These are phyloP conservation scores for Aspergillus ochraceoroseus DNA, from an alignment of 2,329 filamentous ascomycete genomes.

Conservation along the genomic window DNA sequence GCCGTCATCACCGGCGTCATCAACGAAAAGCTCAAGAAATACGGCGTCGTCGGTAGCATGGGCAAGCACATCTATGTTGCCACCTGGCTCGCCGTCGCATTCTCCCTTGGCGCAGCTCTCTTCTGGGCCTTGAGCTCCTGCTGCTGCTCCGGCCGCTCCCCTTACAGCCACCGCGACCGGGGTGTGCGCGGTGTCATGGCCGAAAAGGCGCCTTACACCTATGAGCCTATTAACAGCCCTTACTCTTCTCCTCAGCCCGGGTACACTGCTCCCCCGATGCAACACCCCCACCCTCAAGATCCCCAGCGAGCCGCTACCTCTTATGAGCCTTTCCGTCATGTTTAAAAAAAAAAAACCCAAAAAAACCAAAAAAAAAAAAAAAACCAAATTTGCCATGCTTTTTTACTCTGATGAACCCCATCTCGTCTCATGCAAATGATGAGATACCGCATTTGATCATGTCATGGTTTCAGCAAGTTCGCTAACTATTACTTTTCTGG, in stretches of 20 bases:
- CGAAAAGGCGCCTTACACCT: slow-evolving; percentile 59
- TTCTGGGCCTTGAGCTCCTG: slow-evolving; percentile 93
- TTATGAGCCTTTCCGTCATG: slow-evolving; percentile 40
- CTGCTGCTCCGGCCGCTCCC: slow-evolving; percentile 72
- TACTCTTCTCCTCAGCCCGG: slow-evolving; percentile 22
- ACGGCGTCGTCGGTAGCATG: slow-evolving; percentile 63
- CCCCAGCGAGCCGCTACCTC: slow-evolving; percentile 28
- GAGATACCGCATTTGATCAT: slow-evolving; percentile 9
- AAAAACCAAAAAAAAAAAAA: slow-evolving; percentile 9
- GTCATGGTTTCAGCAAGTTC: too few relatives aligned
- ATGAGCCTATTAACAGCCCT: slow-evolving; percentile 49
- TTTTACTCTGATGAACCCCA: too few relatives aligned
- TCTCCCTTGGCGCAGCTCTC: slow-evolving; percentile 67
- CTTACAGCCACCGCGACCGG: slow-evolving; percentile 43
- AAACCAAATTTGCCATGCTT: neutral
- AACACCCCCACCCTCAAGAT: slow-evolving; percentile 24
- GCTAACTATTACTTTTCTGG: too few relatives aligned
- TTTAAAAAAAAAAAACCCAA: slow-evolving; percentile 21
- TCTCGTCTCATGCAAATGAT: slow-evolving; percentile 18
- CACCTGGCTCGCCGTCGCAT: slow-evolving; percentile 75
- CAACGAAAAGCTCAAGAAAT: slow-evolving; percentile 61
- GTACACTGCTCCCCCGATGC: slow-evolving; percentile 28
- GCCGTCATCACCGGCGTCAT: slow-evolving; percentile 64
- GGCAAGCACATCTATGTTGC: slow-evolving; percentile 65
- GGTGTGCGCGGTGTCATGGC: slow-evolving; percentile 43